Conservation (phyloP, 2,329 filamentous ascomycete genomes). For the Fusarium robinianum region DNA sequence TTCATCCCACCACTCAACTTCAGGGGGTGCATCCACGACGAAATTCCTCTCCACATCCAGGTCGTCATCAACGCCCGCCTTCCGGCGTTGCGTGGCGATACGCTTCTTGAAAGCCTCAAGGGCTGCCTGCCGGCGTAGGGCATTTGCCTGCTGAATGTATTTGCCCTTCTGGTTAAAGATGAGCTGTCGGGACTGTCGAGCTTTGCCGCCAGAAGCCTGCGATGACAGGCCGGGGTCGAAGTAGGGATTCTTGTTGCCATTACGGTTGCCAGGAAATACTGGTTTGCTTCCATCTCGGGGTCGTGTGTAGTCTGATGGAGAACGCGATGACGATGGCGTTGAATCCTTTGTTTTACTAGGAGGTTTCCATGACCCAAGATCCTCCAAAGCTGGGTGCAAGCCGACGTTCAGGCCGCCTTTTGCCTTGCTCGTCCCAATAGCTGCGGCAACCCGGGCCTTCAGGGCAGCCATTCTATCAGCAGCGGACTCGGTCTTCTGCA, state of each 20-base stretch:
- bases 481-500: constrained; percentile 61
- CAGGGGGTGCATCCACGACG: constrained; percentile 79
- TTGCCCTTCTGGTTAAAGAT: constrained; percentile 96
- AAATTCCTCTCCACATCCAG: constrained; percentile 88
- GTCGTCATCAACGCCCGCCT: constrained; percentile 93
- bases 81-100: constrained; percentile 84
- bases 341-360: constrained; percentile 45
- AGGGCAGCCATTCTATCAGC: constrained; percentile 74
- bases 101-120: constrained; percentile 94
- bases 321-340: constrained; percentile 21
- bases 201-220: constrained; percentile 61
- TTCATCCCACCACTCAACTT: constrained; percentile 98
- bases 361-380: constrained; percentile 54
- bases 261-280: constrained; percentile 17
- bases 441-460: constrained; percentile 78
- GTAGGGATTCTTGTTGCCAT: constrained; percentile 68
- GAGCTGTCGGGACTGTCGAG: constrained; percentile 74
- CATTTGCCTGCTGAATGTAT: constrained; percentile 93
- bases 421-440: constrained; percentile 63
- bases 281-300: constrained; percentile 26
- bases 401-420: constrained; percentile 75
- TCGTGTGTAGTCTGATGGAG: constrained; percentile 22
- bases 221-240: constrained; percentile 72
- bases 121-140: constrained; percentile 81
- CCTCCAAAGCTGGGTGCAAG: constrained; percentile 74